Evolutionary conservation across 2,329 filamentous ascomycete genomes (phyloP).

Genomic region (Epichloe aotearoae): DNA sequence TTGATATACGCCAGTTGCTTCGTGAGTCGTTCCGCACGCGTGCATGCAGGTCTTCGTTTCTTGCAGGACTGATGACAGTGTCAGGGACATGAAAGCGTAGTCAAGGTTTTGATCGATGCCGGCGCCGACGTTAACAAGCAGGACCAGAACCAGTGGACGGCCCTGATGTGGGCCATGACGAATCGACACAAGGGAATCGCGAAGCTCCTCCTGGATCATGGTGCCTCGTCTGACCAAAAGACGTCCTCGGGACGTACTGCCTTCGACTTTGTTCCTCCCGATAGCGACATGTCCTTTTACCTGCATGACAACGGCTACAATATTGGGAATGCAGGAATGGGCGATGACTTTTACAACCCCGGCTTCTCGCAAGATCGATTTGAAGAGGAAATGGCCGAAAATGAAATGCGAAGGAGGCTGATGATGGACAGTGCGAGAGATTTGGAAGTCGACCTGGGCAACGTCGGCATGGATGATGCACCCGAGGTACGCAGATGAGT

Average conservation of each 20-base stretch:
- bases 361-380: constrained; percentile 89
- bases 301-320: constrained; percentile 88
- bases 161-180: constrained; percentile 99
- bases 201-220: constrained; percentile 81
- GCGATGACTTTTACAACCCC: constrained; percentile 85
- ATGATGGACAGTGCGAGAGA: constrained; percentile 99
- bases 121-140: constrained; percentile 85
- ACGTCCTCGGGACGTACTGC: constrained; percentile 89
- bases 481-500: constrained; percentile 53
- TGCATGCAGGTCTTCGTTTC: background rate
- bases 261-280: constrained; percentile 87
- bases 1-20: constrained; percentile 98
- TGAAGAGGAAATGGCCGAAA: constrained; percentile 94
- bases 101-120: constrained; percentile 68
- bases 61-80: constrained; percentile 2
- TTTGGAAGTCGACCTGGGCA: constrained; percentile 89
- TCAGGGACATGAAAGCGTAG: constrained; percentile 79
- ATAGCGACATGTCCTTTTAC: constrained; percentile 94
- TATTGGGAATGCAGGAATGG: constrained; percentile 66
- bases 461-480: constrained; percentile 89
- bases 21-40: constrained; percentile 35
- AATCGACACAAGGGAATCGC: constrained; percentile 94
- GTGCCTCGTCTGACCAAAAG: constrained; percentile 89
- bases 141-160: constrained; percentile 93
- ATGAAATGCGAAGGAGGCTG: constrained; percentile 86